These are phyloP conservation scores for Triadica sebifera DNA, from an alignment of 345 rosid species.

Conservation along the genomic window DNA sequence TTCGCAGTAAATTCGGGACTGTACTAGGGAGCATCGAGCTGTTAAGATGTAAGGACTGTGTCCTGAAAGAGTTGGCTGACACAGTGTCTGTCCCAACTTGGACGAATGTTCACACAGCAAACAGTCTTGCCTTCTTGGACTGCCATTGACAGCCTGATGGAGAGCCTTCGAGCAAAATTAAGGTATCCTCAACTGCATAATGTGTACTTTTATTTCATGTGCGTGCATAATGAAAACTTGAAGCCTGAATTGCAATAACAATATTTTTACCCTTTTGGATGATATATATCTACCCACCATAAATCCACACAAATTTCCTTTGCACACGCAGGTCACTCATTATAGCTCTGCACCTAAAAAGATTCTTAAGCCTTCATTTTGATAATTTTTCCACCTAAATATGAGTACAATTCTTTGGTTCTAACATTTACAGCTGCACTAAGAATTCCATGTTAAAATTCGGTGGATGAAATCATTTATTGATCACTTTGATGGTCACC, in stretches of 20 bases:
- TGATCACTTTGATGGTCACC: neutral
- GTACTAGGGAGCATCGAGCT: neutral
- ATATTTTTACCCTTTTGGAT: too few relatives aligned
- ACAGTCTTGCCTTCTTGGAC: neutral
- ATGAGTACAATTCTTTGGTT: neutral
- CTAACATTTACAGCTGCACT: neutral
- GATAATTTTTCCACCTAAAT: neutral
- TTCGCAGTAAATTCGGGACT: neutral
- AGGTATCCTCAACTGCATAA: neutral
- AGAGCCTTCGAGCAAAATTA: neutral
- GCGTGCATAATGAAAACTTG: neutral
- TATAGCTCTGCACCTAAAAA: neutral
- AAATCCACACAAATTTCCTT: neutral
- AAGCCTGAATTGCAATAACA: neutral
- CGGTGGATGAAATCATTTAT: neutral
- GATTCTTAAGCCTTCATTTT: neutral
- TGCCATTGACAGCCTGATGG: neutral
- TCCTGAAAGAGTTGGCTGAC: neutral
- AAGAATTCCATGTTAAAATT: neutral
- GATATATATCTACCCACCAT: neutral
- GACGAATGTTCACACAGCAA: neutral
- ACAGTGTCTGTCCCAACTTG: neutral
- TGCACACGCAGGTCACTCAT: neutral
- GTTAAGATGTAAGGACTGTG: neutral
- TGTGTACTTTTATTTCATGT: neutral